A percentile compares a stretch with the other conserved stretches of the same genome.
These are phyloP conservation scores for Odontarrhena argentea DNA, from an alignment of 345 rosid species.

Conservation along the genomic window DNA sequence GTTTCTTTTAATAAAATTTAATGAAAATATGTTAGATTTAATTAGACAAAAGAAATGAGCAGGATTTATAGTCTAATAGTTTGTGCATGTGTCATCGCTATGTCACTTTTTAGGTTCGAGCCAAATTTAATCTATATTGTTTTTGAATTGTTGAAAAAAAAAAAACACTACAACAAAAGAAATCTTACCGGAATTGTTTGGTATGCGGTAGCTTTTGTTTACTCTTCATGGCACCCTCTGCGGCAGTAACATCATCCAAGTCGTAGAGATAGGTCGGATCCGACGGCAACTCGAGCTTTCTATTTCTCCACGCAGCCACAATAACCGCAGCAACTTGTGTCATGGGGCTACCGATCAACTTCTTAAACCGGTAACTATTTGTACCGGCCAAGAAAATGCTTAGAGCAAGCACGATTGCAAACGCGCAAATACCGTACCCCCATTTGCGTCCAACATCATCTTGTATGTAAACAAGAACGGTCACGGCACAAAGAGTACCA, in stretches of 20 bases:
- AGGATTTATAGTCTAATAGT: no score
- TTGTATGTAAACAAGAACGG: constrained; percentile 86
- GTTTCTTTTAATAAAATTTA: background rate
- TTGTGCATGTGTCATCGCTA: no score
- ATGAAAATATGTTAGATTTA: no score
- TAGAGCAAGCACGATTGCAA: constrained; percentile 64
- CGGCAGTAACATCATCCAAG: constrained; percentile 54
- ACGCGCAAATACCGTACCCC: constrained; percentile 89
- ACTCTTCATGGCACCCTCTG: constrained; percentile 49
- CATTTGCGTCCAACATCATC: constrained; percentile 81
- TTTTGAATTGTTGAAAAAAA: no score
- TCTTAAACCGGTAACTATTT: constrained; percentile 76
- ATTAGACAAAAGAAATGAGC: no score
- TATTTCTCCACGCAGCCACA: constrained; percentile 70
- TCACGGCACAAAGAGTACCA: constrained; percentile 80
- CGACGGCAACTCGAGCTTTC: constrained; percentile 59
- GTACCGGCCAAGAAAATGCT: constrained; percentile 73
- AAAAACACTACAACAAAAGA: no score
- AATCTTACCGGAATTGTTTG: constrained; percentile 69
- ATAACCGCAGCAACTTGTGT: constrained; percentile 78
- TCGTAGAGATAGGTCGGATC: constrained; percentile 57
- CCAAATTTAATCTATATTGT: no score
- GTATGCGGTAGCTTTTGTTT: constrained; percentile 78
- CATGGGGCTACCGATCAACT: constrained; percentile 87
- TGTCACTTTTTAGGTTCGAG: no score